A percentile compares a stretch with the other conserved stretches of the same genome.
These are phyloP conservation scores for Xanthoconium stramineum DNA, from an alignment of 768 basidiomycete genomes.

Conservation along the genomic window DNA sequence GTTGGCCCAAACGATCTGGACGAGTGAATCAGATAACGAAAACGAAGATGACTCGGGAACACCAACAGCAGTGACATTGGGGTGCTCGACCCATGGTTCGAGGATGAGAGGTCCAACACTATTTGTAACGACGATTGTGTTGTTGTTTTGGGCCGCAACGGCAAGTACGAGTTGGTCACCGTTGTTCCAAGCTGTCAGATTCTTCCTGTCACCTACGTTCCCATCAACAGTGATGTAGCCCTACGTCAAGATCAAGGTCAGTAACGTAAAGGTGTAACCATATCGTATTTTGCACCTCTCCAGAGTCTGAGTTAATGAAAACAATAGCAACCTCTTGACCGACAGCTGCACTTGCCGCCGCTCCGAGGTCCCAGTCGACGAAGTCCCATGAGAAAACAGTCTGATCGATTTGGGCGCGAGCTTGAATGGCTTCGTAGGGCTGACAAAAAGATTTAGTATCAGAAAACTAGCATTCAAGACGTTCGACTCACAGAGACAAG, in stretches of 20 bases:
- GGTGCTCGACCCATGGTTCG: slow-evolving; percentile 72
- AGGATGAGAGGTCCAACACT: slow-evolving; percentile 68
- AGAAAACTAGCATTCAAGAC: neutral
- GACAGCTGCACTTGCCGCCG: slow-evolving; percentile 46
- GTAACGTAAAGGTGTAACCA: neutral
- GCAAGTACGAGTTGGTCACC: slow-evolving; percentile 42
- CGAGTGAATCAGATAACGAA: slow-evolving; percentile 13
- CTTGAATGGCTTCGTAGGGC: slow-evolving; percentile 82
- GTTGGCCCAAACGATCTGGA: slow-evolving; percentile 46
- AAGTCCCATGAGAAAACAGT: slow-evolving; percentile 67
- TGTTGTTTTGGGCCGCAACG: slow-evolving; percentile 66
- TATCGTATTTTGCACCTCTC: slow-evolving; percentile 46
- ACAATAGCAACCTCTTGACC: slow-evolving; percentile 68
- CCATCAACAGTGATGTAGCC: slow-evolving; percentile 58
- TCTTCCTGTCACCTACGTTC: slow-evolving; percentile 39
- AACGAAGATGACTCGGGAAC: slow-evolving; percentile 29
- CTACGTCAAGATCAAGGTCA: slow-evolving; percentile 19
- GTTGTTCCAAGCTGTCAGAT: slow-evolving; percentile 39
- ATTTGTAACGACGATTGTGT: slow-evolving; percentile 80
- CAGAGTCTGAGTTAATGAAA: slow-evolving; percentile 80
- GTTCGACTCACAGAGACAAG: slow-evolving; percentile 58
- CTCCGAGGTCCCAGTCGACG: slow-evolving; percentile 60
- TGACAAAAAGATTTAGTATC: slow-evolving; percentile 16
- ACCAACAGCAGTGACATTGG: slow-evolving; percentile 68
- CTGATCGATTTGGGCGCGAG: slow-evolving; percentile 61